Evolutionary conservation across 2,329 filamentous ascomycete species (phyloP).

Genomic region (Dactylellina sp.): DNA sequence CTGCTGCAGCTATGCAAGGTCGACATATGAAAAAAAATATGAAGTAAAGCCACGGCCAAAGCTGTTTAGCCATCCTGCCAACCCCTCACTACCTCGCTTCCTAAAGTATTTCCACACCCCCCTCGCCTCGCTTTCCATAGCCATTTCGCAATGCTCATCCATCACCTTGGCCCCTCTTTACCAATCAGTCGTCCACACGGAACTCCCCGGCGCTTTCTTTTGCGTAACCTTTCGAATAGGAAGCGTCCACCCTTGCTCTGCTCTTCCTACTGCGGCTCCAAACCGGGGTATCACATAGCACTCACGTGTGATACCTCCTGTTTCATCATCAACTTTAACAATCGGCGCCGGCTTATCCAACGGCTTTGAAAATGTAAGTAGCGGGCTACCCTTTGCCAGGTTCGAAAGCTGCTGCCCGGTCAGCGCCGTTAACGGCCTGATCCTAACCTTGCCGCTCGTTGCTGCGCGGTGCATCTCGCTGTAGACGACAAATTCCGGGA

Average conservation of each 20-base stretch:
- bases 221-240: constrained; percentile 87
- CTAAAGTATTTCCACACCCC: constrained; percentile 16
- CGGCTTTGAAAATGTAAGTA: constrained; percentile 88
- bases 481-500: constrained; percentile 90
- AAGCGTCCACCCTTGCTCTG: constrained; percentile 82
- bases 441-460: constrained; percentile 76
- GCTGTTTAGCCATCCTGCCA: constrained; percentile 50
- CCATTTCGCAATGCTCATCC: not conserved
- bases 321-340: constrained; percentile 65
- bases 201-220: constrained; percentile 77
- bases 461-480: constrained; percentile 80
- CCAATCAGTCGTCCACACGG: constrained; percentile 67
- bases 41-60: constrained; percentile 37
- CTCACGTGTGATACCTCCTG: constrained; percentile 70
- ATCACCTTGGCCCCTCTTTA: constrained; percentile 8
- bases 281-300: constrained; percentile 86
- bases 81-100: constrained; percentile 50
- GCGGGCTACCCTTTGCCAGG: constrained; percentile 84
- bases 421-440: constrained; percentile 87
- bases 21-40: constrained; percentile 5
- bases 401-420: constrained; percentile 79
- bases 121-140: constrained; percentile 39
- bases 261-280: constrained; percentile 73
- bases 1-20: constrained; percentile 37
- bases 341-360: constrained; percentile 79